Base-by-base conservation (phyloP, 306 rosid species). In the Ormosia semicastrata region DNA sequence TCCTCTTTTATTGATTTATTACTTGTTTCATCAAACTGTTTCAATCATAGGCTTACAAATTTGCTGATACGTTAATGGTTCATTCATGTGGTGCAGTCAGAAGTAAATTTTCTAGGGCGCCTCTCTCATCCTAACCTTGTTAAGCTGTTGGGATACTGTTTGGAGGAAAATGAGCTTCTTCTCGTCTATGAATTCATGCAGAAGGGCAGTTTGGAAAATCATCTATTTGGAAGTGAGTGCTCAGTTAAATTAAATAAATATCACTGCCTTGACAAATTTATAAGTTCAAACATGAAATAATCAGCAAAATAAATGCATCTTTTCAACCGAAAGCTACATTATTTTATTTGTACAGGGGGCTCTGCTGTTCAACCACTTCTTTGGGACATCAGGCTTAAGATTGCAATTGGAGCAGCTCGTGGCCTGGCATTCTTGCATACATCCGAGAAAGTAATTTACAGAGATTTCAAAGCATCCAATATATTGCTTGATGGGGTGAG, bases 391-490 rank as follows among this genome's bases (percentile, higher is more conserved):
- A 90, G 99, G 88, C 89, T 95, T 81, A 93, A 95, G 91, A 86
- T 95, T 64, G 93, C 97, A 59, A 96, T 96, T 34, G 98, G 94
- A 56, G 99, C 98, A n/a, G 99, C 98, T 46, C 87, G 89, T 80
- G 99, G 98, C 74, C 83, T 95, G 83, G 87, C 93, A 7, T 96
- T 96, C 83, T 88, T 96, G 88, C 99, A 96, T 83, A 83, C 94
- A 49, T 91, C 98, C 29, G 97, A 96, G 54, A 91, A 92, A 88
- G 94, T 92, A 44, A 92, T 96, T 83, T 96, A 96, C 76, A 82
- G 99, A 85, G 99, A 96, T 69, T 92, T 93, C 83, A 96, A 96
- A 89, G 98, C 98, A 73, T 93, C 99, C 66, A 96, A 93, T 83
- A 96, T 96, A 53, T 85, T 96, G 69, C 95, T 96, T 7, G 99